Base-by-base conservation (phyloP, 805 yeast genomes). In the Sugiyamaella americana region DNA sequence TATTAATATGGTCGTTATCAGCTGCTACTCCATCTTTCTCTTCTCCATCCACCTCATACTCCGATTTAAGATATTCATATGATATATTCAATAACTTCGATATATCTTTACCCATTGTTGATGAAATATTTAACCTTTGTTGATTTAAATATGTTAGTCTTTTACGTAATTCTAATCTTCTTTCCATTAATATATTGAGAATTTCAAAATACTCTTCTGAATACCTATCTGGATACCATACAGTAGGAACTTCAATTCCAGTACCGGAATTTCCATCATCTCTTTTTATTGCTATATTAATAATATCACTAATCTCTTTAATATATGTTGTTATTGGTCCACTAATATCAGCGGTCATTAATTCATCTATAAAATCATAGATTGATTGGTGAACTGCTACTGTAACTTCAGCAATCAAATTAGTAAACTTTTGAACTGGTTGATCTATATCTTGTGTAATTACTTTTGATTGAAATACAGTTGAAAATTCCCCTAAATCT, bases 211-310 rank as follows among this genome's bases (percentile, higher is more conserved):
- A 26, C 32, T 26, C 45, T 23, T 47, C 35, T 2, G 50, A 26
- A 44, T 57, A 58, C 21, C 61, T 40, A 22, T 51, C 55, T 1
- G 61, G 60, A 34, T 44, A 57, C 51, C 56, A 55, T 3, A 37
- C 44, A 1, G 43, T 17, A 2, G 54, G 54, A 3, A 54, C 43
- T 11, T 23, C 32, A 4, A 56, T 46, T 1, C 61, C 61, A 4
- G 53, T 45, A 1, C 59, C 60, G 2, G 57, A 50, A 11, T 37
- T 43, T 13, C 56, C 52, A 37, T 57, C 59, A n/a, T 56, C 59
- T 10, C 59, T 48, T 20, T 55, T 53, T n/a, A 58, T 34, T 2
- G 58, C 44, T 23, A 58, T 44, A 20, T 41, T 43, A 1, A 57
- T 26, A 5, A 55, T 48, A n/a, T 57, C 58, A 1, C 51, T 50